phyloP scores from a whole-genome alignment of 495 filamentous ascomycete genomes.

The Immersiella caudata region DNA sequence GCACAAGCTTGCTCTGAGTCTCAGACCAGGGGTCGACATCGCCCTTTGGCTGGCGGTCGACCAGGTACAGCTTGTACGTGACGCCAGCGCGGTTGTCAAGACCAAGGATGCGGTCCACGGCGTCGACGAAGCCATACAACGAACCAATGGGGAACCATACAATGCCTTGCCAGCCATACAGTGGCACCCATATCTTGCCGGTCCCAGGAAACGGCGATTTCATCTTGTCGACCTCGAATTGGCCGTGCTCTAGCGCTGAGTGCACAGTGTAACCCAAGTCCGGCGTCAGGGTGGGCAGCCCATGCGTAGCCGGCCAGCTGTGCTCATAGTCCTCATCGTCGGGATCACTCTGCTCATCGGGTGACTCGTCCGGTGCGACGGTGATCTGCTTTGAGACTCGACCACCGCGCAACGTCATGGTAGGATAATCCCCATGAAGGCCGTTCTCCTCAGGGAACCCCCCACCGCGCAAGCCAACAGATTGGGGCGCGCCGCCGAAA shows the following conservation, averaged over 20 bases:
- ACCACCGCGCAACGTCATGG: too few species aligned
- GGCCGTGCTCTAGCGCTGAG: background rate
- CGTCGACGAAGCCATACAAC: slow-evolving; percentile 36
- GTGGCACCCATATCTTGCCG: slow-evolving; percentile 12
- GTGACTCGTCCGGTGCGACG: too few species aligned
- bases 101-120: slow-evolving; percentile 34
- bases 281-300: background rate
- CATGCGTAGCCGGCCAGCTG: background rate
- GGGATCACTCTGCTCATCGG: background rate
- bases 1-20: background rate
- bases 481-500: background rate
- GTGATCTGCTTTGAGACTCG: too few species aligned
- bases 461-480: background rate
- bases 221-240: background rate
- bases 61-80: slow-evolving; percentile 27
- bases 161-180: slow-evolving; percentile 36
- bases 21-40: background rate
- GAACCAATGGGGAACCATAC: slow-evolving; percentile 29
- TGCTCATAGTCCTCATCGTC: background rate
- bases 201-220: background rate
- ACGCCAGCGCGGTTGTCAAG: slow-evolving; percentile 31
- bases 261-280: background rate
- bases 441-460: background rate
- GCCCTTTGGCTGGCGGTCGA: slow-evolving; percentile 21
- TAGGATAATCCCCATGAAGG: too few species aligned